A percentile compares a stretch with the other conserved stretches of the same genome.
Conservation (phyloP, 306 rosid species). For the Potentilla sterilis region DNA sequence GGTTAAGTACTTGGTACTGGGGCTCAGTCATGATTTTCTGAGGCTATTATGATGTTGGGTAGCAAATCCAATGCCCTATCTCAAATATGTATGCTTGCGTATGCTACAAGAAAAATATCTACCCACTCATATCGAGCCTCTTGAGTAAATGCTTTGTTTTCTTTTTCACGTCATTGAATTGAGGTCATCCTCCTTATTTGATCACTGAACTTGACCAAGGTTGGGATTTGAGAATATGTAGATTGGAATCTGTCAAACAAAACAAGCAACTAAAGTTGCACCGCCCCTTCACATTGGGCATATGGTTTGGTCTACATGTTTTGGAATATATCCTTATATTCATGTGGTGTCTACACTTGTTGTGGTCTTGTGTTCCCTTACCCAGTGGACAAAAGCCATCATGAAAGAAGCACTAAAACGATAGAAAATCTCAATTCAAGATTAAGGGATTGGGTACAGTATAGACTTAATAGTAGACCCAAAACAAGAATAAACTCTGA, state of each 20-base stretch:
- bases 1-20: not conserved
- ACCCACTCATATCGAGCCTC: not conserved
- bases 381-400: not conserved
- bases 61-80: constrained; percentile 6
- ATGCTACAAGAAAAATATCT: constrained; percentile 10
- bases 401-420: not conserved
- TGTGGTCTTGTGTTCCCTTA: not conserved
- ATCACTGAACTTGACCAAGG: not conserved
- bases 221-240: not conserved
- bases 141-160: constrained; percentile 2
- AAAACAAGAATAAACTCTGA: not conserved
- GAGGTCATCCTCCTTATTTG: not conserved
- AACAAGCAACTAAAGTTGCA: not conserved
- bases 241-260: not conserved
- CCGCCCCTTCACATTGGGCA: not conserved
- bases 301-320: not conserved
- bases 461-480: not conserved
- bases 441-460: not conserved
- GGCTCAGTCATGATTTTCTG: not conserved
- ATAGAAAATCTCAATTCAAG: not conserved
- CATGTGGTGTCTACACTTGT: not conserved
- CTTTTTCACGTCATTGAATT: not conserved
- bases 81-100: constrained; percentile 12
- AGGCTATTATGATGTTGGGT: constrained; percentile 4
- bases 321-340: not conserved